Conservation (phyloP, 2,329 filamentous ascomycete species). For the Chrysoporthe cubensis region DNA sequence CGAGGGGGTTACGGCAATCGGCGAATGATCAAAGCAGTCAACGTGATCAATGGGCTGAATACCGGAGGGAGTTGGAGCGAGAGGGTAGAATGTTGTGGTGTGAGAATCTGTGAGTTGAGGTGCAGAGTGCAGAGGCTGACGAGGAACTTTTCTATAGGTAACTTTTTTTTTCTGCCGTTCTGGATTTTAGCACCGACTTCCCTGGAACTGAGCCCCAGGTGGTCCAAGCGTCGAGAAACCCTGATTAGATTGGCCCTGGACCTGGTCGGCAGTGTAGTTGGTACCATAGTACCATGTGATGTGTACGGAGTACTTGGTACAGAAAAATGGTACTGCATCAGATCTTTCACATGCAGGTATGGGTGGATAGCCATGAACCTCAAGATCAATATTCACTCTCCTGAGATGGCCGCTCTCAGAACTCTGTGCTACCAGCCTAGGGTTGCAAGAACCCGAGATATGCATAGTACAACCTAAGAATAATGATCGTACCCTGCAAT, state of each 20-base stretch:
- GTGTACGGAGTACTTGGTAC: background rate
- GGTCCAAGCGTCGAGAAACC: slow-evolving; percentile 8
- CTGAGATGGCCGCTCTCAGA: background rate
- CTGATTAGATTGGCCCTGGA: slow-evolving; percentile 1
- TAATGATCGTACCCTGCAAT: background rate
- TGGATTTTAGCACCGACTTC: slow-evolving; percentile 17
- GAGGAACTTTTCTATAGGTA: slow-evolving; percentile 27
- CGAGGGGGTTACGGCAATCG: background rate
- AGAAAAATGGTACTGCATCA: background rate
- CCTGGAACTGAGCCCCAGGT: background rate
- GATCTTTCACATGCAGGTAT: slow-evolving; percentile 15
- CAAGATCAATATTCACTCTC: background rate
- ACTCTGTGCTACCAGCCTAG: background rate
- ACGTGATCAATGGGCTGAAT: background rate
- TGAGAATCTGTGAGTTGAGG: background rate
- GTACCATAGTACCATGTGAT: slow-evolving; percentile 1
- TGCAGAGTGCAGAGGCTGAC: background rate
- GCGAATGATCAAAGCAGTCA: background rate
- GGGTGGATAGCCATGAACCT: background rate
- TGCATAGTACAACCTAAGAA: background rate
- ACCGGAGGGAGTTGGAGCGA: background rate
- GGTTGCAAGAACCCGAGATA: background rate
- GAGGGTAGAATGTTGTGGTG: background rate
- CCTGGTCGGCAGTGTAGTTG: background rate
- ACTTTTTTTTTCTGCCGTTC: slow-evolving; percentile 32